Conservation (phyloP, 2,329 filamentous ascomycete species). For the Aspergillus tanneri region DNA sequence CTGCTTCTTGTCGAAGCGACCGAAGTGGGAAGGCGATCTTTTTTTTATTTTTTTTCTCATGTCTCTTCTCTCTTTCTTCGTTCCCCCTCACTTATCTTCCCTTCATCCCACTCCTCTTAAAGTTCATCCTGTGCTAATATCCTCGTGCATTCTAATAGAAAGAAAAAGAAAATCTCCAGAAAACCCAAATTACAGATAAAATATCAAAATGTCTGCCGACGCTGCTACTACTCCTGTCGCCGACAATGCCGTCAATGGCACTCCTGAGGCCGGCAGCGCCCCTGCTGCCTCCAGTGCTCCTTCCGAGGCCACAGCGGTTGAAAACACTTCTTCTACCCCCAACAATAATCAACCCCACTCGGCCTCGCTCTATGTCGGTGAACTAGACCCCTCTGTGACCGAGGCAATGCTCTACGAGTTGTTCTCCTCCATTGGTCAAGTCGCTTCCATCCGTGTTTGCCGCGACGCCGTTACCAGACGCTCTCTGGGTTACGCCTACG, state of each 20-base stretch:
- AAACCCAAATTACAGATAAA: slow-evolving; percentile 49
- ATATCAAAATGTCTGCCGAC: slow-evolving; percentile 73
- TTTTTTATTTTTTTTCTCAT: too few relatives aligned
- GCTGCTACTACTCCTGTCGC: slow-evolving; percentile 69
- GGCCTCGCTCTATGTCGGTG: slow-evolving; percentile 96
- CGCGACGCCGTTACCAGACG: slow-evolving; percentile 97
- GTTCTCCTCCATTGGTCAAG: slow-evolving; percentile 98
- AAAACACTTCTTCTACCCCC: slow-evolving; percentile 61
- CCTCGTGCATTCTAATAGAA: slow-evolving; percentile 6
- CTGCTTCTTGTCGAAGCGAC: too few relatives aligned
- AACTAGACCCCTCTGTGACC: slow-evolving; percentile 95
- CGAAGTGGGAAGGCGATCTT: too few relatives aligned
- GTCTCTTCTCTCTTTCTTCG: background rate
- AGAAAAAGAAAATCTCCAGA: slow-evolving; percentile 57
- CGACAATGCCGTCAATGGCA: slow-evolving; percentile 59
- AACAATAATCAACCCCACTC: slow-evolving; percentile 83
- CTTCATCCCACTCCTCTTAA: slow-evolving; percentile 2
- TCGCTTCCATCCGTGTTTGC: slow-evolving; percentile 99
- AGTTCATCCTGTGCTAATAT: slow-evolving; percentile 13
- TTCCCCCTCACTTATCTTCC: background rate
- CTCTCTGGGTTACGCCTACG: slow-evolving; percentile 98
- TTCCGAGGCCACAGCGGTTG: slow-evolving; percentile 37
- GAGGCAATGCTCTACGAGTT: slow-evolving; percentile 99
- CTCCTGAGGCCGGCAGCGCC: slow-evolving; percentile 56
- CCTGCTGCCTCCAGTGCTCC: slow-evolving; percentile 75